Base-by-base conservation (phyloP, 768 basidiomycete genomes). In the Rubroboletus satanas region DNA sequence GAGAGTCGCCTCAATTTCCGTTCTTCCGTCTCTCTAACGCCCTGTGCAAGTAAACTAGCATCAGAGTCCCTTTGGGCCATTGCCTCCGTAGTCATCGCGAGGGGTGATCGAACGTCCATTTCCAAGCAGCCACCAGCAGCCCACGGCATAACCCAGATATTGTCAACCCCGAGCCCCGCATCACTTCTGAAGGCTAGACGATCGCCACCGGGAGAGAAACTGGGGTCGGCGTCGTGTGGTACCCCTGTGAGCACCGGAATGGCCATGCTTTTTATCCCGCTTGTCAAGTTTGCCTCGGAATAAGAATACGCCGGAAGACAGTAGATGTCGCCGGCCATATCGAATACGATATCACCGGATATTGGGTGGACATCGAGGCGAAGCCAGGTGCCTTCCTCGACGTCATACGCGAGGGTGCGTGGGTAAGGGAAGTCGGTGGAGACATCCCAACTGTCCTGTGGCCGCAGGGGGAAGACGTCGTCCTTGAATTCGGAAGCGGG, bases 311-410 rank as follows among this genome's bases (percentile, higher is more conserved):
- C 79, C 23, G 86, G 79, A 43, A 90, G 74, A 61, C 88, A 89
- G 66, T 87, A 89, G 29, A 89, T 64, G 63, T 90, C 86, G 3
- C 88, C 87, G 7, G 84, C 69, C 79, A 89, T 86, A 66, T 87
- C 87, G 52, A 88, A 89, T 7, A 88, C 77, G 43, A 89, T 78
- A 59, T 89, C 87, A 12, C 87, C 86, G 3, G 80, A 78, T 50
- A 73, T 70, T n/a, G 85, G 84, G 57, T 87, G 82, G 2, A 88
- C 86, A 62, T 88, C 87, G 31, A 89, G 77, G 11, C 86, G 77
- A 50, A 89, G 71, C 87, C 87, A 90, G 35, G 88, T 89, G 8
- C 87, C 88, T 64, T 88, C 84, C 39, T 77, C 73, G 14, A 88
- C 87, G 52, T 87, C 82, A 65, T 84, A 90, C 52, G 80, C 77